Evolutionary conservation across 352 stramenopile species (phyloP).

Genomic region (Phytophthora fragariaefolia): DNA sequence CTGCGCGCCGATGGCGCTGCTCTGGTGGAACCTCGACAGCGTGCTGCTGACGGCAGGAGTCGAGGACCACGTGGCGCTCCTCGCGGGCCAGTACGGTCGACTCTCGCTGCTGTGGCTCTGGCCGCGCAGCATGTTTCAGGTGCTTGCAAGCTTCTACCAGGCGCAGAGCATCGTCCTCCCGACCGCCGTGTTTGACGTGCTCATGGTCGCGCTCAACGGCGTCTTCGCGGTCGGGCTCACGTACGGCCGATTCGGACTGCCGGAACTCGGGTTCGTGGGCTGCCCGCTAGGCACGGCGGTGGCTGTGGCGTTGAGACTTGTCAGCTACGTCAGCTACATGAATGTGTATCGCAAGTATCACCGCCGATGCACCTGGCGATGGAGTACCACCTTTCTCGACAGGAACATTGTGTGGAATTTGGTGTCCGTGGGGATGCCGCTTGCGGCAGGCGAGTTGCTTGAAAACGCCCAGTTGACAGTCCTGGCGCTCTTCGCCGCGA

Average conservation of each 20-base stretch:
- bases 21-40: conserved; percentile 79
- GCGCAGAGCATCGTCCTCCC: conserved; percentile 81
- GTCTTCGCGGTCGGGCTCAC: conserved; percentile 68
- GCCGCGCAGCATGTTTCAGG: conserved; percentile 80
- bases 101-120: conserved; percentile 75
- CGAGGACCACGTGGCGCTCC: conserved; percentile 40
- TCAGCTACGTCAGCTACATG: conserved; percentile 73
- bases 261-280: conserved; percentile 72
- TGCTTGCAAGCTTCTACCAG: conserved; percentile 79
- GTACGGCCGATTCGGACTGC: conserved; percentile 59
- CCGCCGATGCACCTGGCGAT: conserved; percentile 53
- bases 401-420: conserved; percentile 49
- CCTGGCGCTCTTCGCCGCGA: conserved; percentile 75
- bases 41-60: conserved; percentile 55
- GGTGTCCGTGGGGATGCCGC: conserved; percentile 56
- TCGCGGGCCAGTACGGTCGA: conserved; percentile 66
- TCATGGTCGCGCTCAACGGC: conserved; percentile 66
- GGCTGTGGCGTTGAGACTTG: conserved; percentile 55
- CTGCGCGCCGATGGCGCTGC: conserved; percentile 64
- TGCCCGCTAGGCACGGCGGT: conserved; percentile 73
- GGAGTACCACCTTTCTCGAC: conserved; percentile 52
- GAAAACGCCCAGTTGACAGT: conserved; percentile 84
- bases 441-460: conserved; percentile 64
- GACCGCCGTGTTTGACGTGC: conserved; percentile 62
- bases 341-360: conserved; percentile 54